phyloP scores from a whole-genome alignment of 202 grass and related monocot species.

The Carex sylvatica region DNA sequence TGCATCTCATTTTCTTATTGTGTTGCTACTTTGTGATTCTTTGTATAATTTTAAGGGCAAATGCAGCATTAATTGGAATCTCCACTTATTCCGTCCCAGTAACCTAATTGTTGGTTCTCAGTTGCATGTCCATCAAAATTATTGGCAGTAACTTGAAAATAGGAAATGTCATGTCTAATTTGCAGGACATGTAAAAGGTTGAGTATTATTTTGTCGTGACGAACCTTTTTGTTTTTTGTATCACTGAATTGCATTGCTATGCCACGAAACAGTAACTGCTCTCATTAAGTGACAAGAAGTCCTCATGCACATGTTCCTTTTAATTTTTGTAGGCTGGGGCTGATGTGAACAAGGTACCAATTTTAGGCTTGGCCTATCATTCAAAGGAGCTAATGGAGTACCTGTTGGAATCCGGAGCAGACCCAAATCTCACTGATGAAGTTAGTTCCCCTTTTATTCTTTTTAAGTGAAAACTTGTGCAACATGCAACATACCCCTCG shows the following conservation, averaged over 20 bases:
- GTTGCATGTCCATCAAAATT: neutral
- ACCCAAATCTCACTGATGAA: conserved; percentile 35
- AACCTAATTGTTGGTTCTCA: neutral
- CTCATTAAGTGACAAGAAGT: neutral
- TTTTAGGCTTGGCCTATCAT: conserved; percentile 19
- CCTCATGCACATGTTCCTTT: neutral
- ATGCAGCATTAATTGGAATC: neutral
- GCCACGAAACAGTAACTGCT: neutral
- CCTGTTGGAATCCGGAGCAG: conserved; percentile 45
- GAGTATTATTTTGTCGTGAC: neutral
- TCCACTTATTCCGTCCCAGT: neutral
- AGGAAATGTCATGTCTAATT: neutral
- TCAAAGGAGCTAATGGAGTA: conserved; percentile 30
- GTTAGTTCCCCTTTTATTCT: conserved; percentile 3
- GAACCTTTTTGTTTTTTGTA: neutral
- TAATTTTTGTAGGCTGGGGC: conserved; percentile 44
- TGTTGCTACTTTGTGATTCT: neutral
- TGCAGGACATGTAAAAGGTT: neutral
- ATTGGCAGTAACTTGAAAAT: neutral
- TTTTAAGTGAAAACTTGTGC: neutral
- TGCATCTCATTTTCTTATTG: neutral
- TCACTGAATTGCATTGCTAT: neutral
- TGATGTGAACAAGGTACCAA: conserved; percentile 36
- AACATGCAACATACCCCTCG: neutral
- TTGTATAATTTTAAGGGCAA: neutral